Conservation (phyloP, 208 protist genomes). For the Trypanosoma boissoni region DNA sequence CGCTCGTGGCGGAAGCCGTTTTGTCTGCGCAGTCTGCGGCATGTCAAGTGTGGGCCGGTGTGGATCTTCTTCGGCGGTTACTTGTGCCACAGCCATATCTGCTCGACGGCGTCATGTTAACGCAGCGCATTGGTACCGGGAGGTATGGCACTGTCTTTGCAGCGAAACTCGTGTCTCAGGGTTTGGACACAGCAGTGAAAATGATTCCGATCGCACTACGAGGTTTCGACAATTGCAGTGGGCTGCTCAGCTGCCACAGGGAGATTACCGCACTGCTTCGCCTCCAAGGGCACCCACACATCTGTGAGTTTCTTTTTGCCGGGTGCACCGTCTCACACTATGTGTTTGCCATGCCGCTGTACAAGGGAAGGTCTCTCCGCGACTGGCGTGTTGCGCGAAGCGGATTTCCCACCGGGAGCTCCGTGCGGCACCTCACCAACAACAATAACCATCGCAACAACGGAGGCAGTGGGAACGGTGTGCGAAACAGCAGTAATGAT, state of each 20-base stretch:
- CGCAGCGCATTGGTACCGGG: constrained; percentile 58
- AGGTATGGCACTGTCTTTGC: constrained; percentile 65
- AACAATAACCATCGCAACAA: no score
- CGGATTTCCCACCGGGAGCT: constrained; percentile 12
- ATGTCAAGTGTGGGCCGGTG: constrained; percentile 21
- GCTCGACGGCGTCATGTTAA: constrained; percentile 27
- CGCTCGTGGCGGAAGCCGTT: background rate
- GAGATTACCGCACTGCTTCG: constrained; percentile 70
- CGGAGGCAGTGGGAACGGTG: no score
- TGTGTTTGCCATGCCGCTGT: constrained; percentile 65
- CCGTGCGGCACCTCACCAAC: no score
- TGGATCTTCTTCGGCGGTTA: constrained; percentile 58
- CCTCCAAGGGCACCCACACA: constrained; percentile 55
- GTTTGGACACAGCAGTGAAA: constrained; percentile 54
- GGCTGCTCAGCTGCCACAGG: constrained; percentile 59
- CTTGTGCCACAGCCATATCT: constrained; percentile 35
- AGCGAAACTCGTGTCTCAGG: constrained; percentile 7
- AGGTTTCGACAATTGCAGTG: constrained; percentile 37
- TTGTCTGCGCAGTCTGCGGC: background rate
- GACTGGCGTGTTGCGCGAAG: constrained; percentile 53
- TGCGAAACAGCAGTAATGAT: no score
- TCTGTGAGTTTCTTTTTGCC: constrained; percentile 57
- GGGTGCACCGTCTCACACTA: constrained; percentile 69
- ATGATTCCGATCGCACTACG: constrained; percentile 51
- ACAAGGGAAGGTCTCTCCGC: constrained; percentile 58